Evolutionary conservation across 2,329 filamentous ascomycete species (phyloP), one percentile per base, ranked within the genome.

Genomic region (Clonostachys solani): DNA sequence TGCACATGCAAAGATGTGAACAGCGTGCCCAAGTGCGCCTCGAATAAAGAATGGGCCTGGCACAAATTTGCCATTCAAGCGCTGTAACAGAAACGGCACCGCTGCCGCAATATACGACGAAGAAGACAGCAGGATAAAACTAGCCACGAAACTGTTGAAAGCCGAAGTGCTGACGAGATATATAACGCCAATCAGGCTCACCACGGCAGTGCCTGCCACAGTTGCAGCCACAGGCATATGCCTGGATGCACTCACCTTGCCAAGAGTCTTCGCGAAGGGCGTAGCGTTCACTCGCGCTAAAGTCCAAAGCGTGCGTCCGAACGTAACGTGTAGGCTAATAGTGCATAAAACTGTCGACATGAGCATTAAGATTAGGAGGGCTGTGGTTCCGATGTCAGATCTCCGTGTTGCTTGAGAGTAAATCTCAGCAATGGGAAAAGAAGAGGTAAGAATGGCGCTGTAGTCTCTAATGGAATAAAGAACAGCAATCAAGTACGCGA

Each of bases 371-470:
- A 61, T 56, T 1, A 81, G 66, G 4, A 83, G 60, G 0, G 74
- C 77, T 1, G 75, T 69, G 0, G 78, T 73, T 1, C 77, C 79
- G 0, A 67, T 68, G 1, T 64, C 66, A 2, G 72, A 75, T 0
- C 73, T 71, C 0, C 23, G 23, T 29, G 78, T 81, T 1, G 77
- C 78, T 60, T 83, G 80, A 23, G 60, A 70, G 61, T 87, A 89
- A 49, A 89, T 83, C 45, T 83, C 79, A 7, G 82, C 79, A 12
- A 87, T 77, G 1, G 86, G 84, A 54, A 83, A 85, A 4, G 73
- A 63, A 33, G 74, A 74, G 48, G 68, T 65, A 16, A 72, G 67
- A 7, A 65, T 59, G 42, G 80, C 69, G 41, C 82, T 73, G 19
- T 72, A 71, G 54, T 80, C 71, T 49, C 83, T 71, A 56, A 83